These are phyloP conservation scores for Isatis tinctoria DNA, from an alignment of 345 rosid genomes.

Conservation along the genomic window DNA sequence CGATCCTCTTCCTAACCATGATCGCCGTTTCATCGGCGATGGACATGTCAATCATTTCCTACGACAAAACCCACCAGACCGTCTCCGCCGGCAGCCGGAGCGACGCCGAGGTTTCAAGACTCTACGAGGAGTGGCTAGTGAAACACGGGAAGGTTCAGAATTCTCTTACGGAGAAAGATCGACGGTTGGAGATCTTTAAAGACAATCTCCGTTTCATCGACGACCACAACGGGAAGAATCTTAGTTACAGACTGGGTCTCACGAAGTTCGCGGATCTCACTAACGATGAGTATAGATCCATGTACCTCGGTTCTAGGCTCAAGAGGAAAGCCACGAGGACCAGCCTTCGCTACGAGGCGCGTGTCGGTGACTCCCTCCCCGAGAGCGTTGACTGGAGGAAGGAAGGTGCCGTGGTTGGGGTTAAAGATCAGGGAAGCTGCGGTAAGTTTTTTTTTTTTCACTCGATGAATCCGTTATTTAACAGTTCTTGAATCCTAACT, in stretches of 20 bases:
- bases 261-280: constrained; percentile 88
- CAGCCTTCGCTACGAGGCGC: constrained; percentile 50
- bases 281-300: constrained; percentile 86
- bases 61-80: constrained; percentile 46
- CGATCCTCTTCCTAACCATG: constrained; percentile 35
- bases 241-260: constrained; percentile 57
- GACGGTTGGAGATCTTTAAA: constrained; percentile 67
- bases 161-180: constrained; percentile 67
- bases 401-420: constrained; percentile 68
- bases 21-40: constrained; percentile 51
- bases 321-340: constrained; percentile 33
- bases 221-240: constrained; percentile 60
- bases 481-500: background rate
- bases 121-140: constrained; percentile 72
- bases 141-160: constrained; percentile 67
- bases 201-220: constrained; percentile 83
- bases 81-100: constrained; percentile 33
- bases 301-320: constrained; percentile 52
- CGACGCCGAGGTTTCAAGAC: constrained; percentile 57
- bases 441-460: constrained; percentile 50
- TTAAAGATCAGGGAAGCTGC: constrained; percentile 82
- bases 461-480: background rate
- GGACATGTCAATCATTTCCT: constrained; percentile 79
- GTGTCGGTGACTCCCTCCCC: constrained; percentile 61
- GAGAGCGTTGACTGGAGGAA: constrained; percentile 74